Evolutionary conservation across 2,329 filamentous ascomycete genomes (phyloP).

Genomic region (Arthroderma sp.): DNA sequence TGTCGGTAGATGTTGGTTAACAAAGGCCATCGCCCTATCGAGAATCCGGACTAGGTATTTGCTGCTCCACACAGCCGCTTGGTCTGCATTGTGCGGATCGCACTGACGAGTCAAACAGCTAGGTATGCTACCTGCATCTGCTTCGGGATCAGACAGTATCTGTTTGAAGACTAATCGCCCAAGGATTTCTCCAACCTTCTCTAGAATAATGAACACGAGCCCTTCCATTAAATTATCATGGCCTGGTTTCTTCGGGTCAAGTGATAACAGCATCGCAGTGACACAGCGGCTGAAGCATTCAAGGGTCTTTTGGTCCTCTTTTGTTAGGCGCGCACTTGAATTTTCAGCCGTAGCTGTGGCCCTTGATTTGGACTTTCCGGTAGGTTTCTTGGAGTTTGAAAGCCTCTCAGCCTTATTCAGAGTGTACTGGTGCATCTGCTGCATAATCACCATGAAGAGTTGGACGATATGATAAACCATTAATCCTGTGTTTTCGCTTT

Average conservation of each 20-base stretch:
- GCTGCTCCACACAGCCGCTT: constrained; percentile 21
- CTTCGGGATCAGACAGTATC: constrained; percentile 16
- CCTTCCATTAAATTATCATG: constrained; percentile 30
- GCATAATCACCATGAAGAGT: constrained; percentile 21
- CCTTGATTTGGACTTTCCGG: constrained; percentile 6
- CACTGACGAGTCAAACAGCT: no score
- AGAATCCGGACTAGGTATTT: constrained; percentile 25
- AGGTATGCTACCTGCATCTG: background rate
- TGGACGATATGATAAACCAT: constrained; percentile 23
- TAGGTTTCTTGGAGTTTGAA: constrained; percentile 1
- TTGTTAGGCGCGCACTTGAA: background rate
- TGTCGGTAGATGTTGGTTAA: constrained; percentile 9
- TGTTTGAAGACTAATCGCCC: constrained; percentile 28
- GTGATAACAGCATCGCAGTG: constrained; percentile 18
- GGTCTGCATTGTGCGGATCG: constrained; percentile 1
- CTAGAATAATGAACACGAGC: constrained; percentile 25
- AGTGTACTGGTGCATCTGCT: constrained; percentile 17
- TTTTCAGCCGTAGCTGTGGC: constrained; percentile 7
- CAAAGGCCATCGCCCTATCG: constrained; percentile 17
- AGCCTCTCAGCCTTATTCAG: constrained; percentile 9
- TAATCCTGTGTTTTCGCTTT: constrained; percentile 10
- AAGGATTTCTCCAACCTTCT: constrained; percentile 28
- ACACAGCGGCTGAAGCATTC: constrained; percentile 16
- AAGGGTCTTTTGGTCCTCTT: constrained; percentile 11
- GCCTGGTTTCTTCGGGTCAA: constrained; percentile 15